Conservation (phyloP, 371 early-diverging fungal species). For the Actinomortierella ambigua region DNA sequence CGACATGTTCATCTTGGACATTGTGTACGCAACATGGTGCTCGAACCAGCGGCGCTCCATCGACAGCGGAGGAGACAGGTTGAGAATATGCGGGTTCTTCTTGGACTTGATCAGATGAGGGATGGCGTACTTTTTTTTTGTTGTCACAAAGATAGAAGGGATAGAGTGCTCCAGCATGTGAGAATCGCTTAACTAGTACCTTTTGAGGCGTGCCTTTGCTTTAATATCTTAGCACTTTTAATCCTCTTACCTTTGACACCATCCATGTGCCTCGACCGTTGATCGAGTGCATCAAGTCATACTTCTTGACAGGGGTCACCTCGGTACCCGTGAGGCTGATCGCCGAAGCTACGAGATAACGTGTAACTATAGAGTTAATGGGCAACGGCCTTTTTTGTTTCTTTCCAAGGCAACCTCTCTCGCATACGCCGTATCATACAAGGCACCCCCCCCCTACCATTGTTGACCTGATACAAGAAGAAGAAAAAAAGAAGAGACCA, state of each 20-base stretch:
- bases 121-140: slow-evolving; percentile 50
- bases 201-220: not conserved
- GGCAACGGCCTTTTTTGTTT: not conserved
- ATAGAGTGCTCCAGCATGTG: not conserved
- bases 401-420: too few relatives aligned
- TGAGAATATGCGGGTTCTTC: slow-evolving; percentile 75
- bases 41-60: slow-evolving; percentile 74
- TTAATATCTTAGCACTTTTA: not conserved
- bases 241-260: slow-evolving; percentile 58
- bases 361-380: slow-evolving; percentile 13
- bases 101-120: slow-evolving; percentile 68
- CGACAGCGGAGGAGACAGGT: slow-evolving; percentile 73
- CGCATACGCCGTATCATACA: too few relatives aligned
- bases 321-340: slow-evolving; percentile 72
- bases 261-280: slow-evolving; percentile 86
- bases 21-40: slow-evolving; percentile 73
- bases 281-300: slow-evolving; percentile 82
- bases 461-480: slow-evolving; percentile 26
- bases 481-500: not conserved
- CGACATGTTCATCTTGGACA: slow-evolving; percentile 80
- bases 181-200: not conserved
- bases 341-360: slow-evolving; percentile 57
- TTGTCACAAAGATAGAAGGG: not conserved
- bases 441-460: slow-evolving; percentile 24
- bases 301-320: slow-evolving; percentile 68